Evolutionary conservation across 495 filamentous ascomycete species (phyloP).

Genomic region (Daldinia concentrica): DNA sequence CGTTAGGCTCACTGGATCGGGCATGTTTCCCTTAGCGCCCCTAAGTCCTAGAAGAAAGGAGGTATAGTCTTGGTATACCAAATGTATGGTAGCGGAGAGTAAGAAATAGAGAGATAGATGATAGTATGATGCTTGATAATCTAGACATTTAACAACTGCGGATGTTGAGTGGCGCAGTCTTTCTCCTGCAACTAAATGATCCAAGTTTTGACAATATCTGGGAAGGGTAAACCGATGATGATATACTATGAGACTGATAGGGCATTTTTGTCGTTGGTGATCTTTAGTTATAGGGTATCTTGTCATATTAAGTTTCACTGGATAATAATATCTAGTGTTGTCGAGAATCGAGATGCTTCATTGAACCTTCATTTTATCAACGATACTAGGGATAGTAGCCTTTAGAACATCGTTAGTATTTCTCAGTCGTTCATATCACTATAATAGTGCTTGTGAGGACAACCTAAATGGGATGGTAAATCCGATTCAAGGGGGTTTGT

Average conservation of each 20-base stretch:
- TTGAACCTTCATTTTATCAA: neutral
- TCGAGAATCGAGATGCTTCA: neutral
- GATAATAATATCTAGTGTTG: neutral
- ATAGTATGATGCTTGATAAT: neutral
- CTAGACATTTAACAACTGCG: neutral
- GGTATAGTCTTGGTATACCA: neutral
- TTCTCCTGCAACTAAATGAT: neutral
- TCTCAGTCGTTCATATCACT: too few species aligned
- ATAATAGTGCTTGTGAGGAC: neutral
- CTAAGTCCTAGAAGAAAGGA: neutral
- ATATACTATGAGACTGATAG: neutral
- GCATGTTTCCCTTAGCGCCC: neutral
- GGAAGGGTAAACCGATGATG: neutral
- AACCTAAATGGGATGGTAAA: neutral
- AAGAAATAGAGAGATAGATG: neutral
- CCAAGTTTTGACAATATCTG: neutral
- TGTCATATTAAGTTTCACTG: neutral
- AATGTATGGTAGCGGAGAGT: neutral
- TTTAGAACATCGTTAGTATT: neutral
- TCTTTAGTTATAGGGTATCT: neutral
- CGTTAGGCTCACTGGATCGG: slow-evolving; percentile 1
- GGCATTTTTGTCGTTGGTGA: neutral
- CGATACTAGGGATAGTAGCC: neutral
- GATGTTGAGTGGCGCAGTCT: neutral
- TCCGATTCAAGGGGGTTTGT: neutral